These are phyloP conservation scores for Linnemannia schmuckeri DNA, from an alignment of 192 early-diverging fungal species.

Conservation along the genomic window DNA sequence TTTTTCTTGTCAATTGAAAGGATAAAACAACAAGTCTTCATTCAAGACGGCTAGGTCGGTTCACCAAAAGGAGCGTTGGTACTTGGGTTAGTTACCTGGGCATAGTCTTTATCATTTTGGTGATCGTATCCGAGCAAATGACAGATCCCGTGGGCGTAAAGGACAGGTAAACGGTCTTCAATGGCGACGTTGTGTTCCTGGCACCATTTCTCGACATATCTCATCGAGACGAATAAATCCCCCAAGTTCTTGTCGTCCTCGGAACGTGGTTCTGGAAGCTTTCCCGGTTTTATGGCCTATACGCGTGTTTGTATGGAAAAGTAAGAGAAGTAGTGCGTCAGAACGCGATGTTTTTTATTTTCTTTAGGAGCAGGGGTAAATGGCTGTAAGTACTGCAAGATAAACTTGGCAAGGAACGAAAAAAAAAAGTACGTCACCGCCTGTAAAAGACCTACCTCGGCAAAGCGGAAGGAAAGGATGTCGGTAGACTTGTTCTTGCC, in stretches of 20 bases:
- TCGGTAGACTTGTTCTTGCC: constrained; percentile 68
- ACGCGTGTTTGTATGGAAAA: not conserved
- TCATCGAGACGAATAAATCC: constrained; percentile 72
- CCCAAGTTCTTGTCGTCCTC: constrained; percentile 70
- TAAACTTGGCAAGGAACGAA: not conserved
- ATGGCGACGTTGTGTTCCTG: constrained; percentile 57
- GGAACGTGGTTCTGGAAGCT: constrained; percentile 50
- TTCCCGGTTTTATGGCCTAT: constrained; percentile 54
- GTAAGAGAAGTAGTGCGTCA: not conserved
- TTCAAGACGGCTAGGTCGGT: too few species aligned
- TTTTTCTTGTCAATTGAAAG: not conserved
- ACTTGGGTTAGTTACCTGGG: constrained; percentile 19
- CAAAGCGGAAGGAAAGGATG: constrained; percentile 77
- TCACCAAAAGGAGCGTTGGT: too few species aligned
- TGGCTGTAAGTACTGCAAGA: not conserved
- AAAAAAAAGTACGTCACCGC: not conserved
- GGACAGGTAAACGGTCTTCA: constrained; percentile 63
- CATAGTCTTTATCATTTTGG: constrained; percentile 62
- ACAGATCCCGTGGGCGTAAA: constrained; percentile 75
- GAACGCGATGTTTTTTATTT: not conserved
- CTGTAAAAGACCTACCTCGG: constrained; percentile 34
- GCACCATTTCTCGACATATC: constrained; percentile 69
- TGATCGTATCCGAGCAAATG: constrained; percentile 80
- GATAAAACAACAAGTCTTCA: not conserved
- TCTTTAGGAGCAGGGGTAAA: not conserved